Conservation (phyloP, 2,329 filamentous ascomycete species). For the Acarospora socialis region DNA sequence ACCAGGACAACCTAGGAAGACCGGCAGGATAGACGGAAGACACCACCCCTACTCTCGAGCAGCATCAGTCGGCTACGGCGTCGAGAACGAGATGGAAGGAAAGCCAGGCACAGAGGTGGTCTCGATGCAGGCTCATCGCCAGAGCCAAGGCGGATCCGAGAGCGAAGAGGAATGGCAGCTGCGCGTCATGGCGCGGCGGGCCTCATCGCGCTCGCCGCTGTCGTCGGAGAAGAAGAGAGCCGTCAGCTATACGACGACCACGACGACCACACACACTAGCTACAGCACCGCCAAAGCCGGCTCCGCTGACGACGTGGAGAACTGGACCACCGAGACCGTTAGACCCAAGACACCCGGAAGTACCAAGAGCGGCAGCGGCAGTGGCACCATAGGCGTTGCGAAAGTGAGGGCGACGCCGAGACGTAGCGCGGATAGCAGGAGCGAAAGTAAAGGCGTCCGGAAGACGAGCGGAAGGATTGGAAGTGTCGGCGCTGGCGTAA, state of each 20-base stretch:
- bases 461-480: slow-evolving; percentile 34
- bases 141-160: slow-evolving; percentile 47
- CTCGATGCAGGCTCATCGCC: slow-evolving; percentile 39
- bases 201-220: slow-evolving; percentile 46
- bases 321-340: slow-evolving; percentile 32
- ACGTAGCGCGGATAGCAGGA: slow-evolving; percentile 18
- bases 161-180: slow-evolving; percentile 74
- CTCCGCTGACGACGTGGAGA: slow-evolving; percentile 56
- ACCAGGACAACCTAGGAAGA: slow-evolving; percentile 88
- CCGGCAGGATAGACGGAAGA: slow-evolving; percentile 57
- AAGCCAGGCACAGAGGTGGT: slow-evolving; percentile 46
- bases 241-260: slow-evolving; percentile 60
- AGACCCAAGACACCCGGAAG: slow-evolving; percentile 40
- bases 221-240: slow-evolving; percentile 51
- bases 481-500: slow-evolving; percentile 18
- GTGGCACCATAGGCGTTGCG: slow-evolving; percentile 22
- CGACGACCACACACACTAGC: slow-evolving; percentile 45
- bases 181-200: slow-evolving; percentile 55
- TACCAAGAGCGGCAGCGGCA: slow-evolving; percentile 37
- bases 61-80: slow-evolving; percentile 29
- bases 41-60: slow-evolving; percentile 58
- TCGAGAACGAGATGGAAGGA: slow-evolving; percentile 23
- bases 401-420: slow-evolving; percentile 9
- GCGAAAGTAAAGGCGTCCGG: slow-evolving; percentile 21
- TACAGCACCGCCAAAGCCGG: slow-evolving; percentile 47